Percentiles rank a stretch among this genome's conserved stretches.
Conservation (phyloP, 345 rosid species). For the Heritiera fomes region DNA sequence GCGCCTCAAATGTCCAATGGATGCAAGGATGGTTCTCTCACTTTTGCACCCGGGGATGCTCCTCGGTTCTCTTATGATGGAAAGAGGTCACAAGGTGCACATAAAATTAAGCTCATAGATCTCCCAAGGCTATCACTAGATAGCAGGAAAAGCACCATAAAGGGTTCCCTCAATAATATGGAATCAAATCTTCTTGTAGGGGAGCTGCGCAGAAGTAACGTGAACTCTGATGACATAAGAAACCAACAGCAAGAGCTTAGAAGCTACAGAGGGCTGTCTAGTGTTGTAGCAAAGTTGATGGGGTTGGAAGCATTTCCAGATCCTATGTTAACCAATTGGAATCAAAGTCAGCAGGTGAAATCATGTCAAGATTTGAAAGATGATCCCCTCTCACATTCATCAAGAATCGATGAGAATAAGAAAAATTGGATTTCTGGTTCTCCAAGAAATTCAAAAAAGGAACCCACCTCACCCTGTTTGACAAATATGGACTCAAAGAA, state of each 20-base stretch:
- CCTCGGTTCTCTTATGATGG: conserved; percentile 90
- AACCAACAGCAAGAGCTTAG: conserved; percentile 53
- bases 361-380: conserved; percentile 26
- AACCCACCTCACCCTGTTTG: conserved; percentile 41
- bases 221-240: conserved; percentile 15
- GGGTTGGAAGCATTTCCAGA: conserved; percentile 72
- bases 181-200: conserved; percentile 40
- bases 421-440: conserved; percentile 42
- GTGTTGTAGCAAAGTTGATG: conserved; percentile 85
- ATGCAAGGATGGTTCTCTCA: conserved; percentile 39
- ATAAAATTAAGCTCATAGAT: conserved; percentile 68
- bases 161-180: conserved; percentile 38
- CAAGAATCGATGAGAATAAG: conserved; percentile 37
- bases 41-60: conserved; percentile 48
- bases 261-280: conserved; percentile 57
- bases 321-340: conserved; percentile 25
- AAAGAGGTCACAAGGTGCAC: conserved; percentile 51
- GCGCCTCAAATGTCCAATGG: conserved; percentile 34
- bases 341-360: conserved; percentile 26
- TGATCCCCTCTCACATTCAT: conserved; percentile 28
- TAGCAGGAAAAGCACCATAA: conserved; percentile 59
- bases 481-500: conserved; percentile 49
- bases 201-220: conserved; percentile 25
- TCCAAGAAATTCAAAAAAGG: conserved; percentile 47
- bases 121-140: conserved; percentile 87